Evolutionary conservation across 2,329 filamentous ascomycete species (phyloP), one percentile per base, ranked within the genome.

Genomic region (Colletotrichum navitas): DNA sequence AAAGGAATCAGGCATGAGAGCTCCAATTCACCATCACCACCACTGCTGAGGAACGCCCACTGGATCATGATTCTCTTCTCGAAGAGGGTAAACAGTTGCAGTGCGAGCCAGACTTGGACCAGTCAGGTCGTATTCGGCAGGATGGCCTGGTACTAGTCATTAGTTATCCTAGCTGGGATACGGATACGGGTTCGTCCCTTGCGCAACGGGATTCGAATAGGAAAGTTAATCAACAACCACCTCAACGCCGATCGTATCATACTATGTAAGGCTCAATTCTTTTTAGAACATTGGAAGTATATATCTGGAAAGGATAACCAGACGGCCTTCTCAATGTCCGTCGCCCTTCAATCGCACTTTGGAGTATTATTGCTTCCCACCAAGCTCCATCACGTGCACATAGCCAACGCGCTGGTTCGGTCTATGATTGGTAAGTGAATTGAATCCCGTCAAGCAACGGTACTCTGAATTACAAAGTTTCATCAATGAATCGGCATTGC

Each of bases 101-200:
- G 45, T 47, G n/a, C 45, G 32, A 39, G 41, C 6, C 16, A 51
- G 52, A 16, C 14, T 61, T 24, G 55, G 47, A 36, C 36, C 21
- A 41, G 34, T 43, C 21, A 41, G 34, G 34, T 21, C 26, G 29
- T 36, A 29, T 21, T 16, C 41, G 63, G 29, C 21, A 43, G 41
- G 16, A 43, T n/a, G 16, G 16, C 14, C 12, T 21, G n/a, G 21
- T 63, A 29, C 4, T 29, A 29, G 29, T 29, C 12, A 26, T 54
- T 63, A 32, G 16, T 32, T n/a, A 45, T 11, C 45, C 39, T 43
- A 36, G 16, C n/a, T 39, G 16, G 59, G 65, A 72, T 72, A 68
- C 69, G 69, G 69, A 69, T 68, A 69, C 69, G 65, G 45, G 65
- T 72, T 69, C 68, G 69, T 72, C 60, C 34, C 54, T 63, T 54